Conservation (phyloP, 306 rosid species). For the Medicago truncatula region DNA sequence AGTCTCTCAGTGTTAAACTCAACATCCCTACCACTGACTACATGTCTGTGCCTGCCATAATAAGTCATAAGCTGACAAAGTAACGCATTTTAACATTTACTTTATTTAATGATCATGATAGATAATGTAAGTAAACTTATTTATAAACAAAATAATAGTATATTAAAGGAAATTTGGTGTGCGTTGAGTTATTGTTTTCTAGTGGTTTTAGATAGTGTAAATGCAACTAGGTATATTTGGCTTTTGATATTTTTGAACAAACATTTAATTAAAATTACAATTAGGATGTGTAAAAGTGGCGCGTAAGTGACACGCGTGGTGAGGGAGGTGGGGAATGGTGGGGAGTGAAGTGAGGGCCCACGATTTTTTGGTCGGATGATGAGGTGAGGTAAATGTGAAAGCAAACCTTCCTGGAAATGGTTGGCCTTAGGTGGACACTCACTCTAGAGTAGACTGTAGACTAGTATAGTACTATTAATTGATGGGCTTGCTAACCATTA, state of each 20-base stretch:
- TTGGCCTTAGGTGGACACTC: conserved; percentile 32
- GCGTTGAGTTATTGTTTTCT: not conserved
- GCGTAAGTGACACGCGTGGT: conserved; percentile 38
- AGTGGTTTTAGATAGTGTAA: not conserved
- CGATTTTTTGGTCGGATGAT: conserved; percentile 51
- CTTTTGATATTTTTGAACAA: not conserved
- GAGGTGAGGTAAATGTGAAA: conserved; percentile 12
- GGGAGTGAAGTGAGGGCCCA: conserved; percentile 49
- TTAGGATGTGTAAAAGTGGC: too few relatives aligned
- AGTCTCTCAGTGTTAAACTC: conserved; percentile 41
- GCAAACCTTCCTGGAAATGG: conserved; percentile 12
- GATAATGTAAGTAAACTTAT: not conserved
- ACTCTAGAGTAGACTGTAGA: not conserved
- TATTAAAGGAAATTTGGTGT: not conserved
- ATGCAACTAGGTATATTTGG: not conserved
- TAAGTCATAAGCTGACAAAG: conserved; percentile 43
- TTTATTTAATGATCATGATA: not conserved
- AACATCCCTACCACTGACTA: conserved; percentile 34
- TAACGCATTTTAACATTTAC: conserved; percentile 38
- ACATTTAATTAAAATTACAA: not conserved
- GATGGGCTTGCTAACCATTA: too few relatives aligned
- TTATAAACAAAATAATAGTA: not conserved
- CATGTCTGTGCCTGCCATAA: conserved; percentile 27
- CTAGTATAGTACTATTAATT: not conserved
- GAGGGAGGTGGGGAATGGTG: not conserved